phyloP scores from a whole-genome alignment of 305 asterid species.

The Solanum hybrid region DNA sequence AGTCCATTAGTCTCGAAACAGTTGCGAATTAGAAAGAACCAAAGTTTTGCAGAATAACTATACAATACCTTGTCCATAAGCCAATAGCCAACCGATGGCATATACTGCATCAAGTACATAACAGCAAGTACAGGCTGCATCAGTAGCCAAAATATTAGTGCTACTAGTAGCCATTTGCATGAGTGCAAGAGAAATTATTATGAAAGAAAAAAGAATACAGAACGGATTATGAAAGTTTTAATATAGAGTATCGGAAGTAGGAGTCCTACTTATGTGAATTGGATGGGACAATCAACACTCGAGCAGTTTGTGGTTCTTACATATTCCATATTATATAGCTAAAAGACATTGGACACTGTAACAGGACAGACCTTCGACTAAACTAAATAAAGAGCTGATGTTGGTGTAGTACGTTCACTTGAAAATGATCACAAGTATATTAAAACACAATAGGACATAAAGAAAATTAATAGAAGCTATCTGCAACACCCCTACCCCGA shows the following conservation, averaged over 20 bases:
- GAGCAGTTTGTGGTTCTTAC: not conserved
- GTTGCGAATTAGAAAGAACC: not conserved
- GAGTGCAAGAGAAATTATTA: not conserved
- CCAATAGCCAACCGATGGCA: conserved; percentile 83
- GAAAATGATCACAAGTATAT: not conserved
- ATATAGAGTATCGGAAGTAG: not conserved
- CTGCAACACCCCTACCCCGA: not conserved
- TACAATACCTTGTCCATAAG: conserved; percentile 87
- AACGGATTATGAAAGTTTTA: not conserved
- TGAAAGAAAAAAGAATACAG: not conserved
- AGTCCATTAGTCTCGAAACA: not conserved
- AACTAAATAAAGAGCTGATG: not conserved
- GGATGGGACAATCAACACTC: not conserved
- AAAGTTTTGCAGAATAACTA: not conserved
- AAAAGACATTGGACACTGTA: not conserved
- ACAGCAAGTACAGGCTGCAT: conserved; percentile 95
- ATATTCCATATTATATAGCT: not conserved
- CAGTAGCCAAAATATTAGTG: not conserved
- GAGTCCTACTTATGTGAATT: not conserved
- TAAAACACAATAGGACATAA: not conserved
- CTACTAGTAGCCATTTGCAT: not conserved
- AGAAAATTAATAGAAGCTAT: not conserved
- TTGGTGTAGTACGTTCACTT: not conserved
- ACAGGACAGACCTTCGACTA: not conserved
- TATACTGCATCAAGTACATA: conserved; percentile 82